These are phyloP conservation scores for Pulveroboletus sp. DNA, from an alignment of 768 basidiomycete genomes.

Conservation along the genomic window DNA sequence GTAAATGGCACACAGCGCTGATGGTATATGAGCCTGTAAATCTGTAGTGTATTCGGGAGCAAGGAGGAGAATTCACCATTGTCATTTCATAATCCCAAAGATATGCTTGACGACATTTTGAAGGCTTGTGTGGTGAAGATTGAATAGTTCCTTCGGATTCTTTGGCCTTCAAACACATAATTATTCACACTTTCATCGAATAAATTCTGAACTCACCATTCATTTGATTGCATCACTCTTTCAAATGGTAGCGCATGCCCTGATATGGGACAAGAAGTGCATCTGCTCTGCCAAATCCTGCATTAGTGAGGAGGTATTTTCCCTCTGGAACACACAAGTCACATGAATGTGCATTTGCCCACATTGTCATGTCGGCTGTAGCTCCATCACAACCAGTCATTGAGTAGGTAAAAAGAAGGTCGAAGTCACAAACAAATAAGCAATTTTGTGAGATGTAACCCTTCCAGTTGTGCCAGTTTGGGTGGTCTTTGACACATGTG, in stretches of 20 bases:
- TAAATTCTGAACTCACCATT: not conserved
- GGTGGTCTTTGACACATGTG: not conserved
- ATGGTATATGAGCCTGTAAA: not conserved
- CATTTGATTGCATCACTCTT: not conserved
- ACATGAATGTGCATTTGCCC: slow-evolving; percentile 2
- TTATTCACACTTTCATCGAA: not conserved
- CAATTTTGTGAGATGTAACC: slow-evolving; percentile 19
- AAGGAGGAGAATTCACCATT: not conserved
- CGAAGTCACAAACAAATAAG: slow-evolving; percentile 15
- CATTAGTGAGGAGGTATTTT: not conserved
- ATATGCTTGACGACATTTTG: not conserved
- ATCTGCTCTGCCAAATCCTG: not conserved
- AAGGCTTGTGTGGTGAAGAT: too few relatives aligned
- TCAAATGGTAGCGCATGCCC: not conserved
- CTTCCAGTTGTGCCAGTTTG: slow-evolving; percentile 10
- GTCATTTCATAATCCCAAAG: not conserved
- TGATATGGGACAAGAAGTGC: not conserved
- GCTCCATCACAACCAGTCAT: slow-evolving; percentile 18
- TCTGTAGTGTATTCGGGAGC: not conserved
- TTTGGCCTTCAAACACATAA: not conserved
- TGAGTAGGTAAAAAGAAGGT: slow-evolving; percentile 11
- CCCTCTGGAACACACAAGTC: slow-evolving; percentile 1
- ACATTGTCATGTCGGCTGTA: slow-evolving; percentile 9
- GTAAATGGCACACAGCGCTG: not conserved
- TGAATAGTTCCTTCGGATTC: not conserved